phyloP scores from a whole-genome alignment of 257 asterid genomes.

The Leptodermis oblonga region DNA sequence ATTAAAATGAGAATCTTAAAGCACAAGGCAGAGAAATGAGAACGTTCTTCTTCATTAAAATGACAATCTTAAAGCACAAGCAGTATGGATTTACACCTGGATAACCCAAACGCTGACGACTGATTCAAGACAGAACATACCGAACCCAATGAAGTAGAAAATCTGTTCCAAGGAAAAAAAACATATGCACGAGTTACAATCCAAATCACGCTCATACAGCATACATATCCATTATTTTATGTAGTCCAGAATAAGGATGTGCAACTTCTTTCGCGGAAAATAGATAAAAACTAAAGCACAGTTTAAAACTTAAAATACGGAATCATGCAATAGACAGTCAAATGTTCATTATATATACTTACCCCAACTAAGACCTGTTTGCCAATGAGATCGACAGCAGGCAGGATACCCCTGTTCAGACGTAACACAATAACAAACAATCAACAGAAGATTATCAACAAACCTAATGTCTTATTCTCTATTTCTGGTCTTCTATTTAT shows the following conservation, averaged over 20 bases:
- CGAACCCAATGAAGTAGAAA: slow-evolving; percentile 94
- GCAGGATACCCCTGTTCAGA: slow-evolving; percentile 81
- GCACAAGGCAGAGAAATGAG: neutral
- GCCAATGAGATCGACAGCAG: slow-evolving; percentile 89
- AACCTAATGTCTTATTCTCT: neutral
- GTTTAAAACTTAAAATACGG: neutral
- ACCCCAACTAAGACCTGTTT: slow-evolving; percentile 81
- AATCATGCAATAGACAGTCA: neutral
- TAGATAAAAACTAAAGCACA: neutral
- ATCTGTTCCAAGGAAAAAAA: slow-evolving; percentile 42
- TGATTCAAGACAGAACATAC: slow-evolving; percentile 84
- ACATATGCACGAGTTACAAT: neutral
- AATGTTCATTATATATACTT: slow-evolving; percentile 28
- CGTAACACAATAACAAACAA: slow-evolving; percentile 16
- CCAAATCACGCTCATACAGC: neutral
- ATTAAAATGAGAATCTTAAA: neutral
- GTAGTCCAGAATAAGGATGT: no score
- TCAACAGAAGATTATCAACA: slow-evolving; percentile 25
- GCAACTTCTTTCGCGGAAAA: neutral
- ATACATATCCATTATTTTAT: neutral
- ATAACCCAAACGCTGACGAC: slow-evolving; percentile 93
- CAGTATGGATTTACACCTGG: slow-evolving; percentile 49
- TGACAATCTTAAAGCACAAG: neutral
- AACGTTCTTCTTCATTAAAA: neutral
- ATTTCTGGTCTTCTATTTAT: neutral